Conservation (phyloP, 495 filamentous ascomycete genomes). For the Letharia columbiana region DNA sequence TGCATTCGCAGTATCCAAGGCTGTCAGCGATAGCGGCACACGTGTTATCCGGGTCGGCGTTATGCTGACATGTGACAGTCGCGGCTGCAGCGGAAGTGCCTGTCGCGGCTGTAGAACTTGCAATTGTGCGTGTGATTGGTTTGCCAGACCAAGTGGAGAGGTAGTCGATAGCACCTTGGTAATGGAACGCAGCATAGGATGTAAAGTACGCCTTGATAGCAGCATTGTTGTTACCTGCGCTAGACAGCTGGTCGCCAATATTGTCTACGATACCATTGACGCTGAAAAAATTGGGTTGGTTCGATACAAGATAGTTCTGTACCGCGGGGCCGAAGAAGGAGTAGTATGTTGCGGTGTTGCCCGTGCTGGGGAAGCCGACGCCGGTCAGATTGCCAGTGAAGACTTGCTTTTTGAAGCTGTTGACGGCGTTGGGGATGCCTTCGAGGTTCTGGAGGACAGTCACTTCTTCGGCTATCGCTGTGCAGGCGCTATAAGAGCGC, state of each 20-base stretch:
- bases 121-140: too few species aligned
- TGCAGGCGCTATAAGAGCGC: background rate
- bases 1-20: constrained; percentile 11
- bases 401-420: constrained; percentile 13
- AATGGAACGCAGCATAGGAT: background rate
- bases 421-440: constrained; percentile 9
- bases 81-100: background rate
- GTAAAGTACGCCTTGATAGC: constrained; percentile 12
- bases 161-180: constrained; percentile 14
- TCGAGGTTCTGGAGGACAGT: constrained; percentile 3
- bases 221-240: constrained; percentile 1
- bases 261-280: background rate
- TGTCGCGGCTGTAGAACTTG: background rate
- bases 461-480: background rate
- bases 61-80: background rate
- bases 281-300: background rate
- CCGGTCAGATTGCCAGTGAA: background rate
- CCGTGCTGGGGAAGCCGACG: background rate
- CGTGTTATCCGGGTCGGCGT: background rate
- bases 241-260: background rate
- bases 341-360: constrained; percentile 7
- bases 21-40: constrained; percentile 15
- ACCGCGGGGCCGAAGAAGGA: constrained; percentile 5
- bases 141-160: constrained; percentile 8
- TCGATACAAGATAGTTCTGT: background rate